These are phyloP conservation scores for Coniochaeta sp. DNA, from an alignment of 2,329 filamentous ascomycete genomes.

Conservation along the genomic window DNA sequence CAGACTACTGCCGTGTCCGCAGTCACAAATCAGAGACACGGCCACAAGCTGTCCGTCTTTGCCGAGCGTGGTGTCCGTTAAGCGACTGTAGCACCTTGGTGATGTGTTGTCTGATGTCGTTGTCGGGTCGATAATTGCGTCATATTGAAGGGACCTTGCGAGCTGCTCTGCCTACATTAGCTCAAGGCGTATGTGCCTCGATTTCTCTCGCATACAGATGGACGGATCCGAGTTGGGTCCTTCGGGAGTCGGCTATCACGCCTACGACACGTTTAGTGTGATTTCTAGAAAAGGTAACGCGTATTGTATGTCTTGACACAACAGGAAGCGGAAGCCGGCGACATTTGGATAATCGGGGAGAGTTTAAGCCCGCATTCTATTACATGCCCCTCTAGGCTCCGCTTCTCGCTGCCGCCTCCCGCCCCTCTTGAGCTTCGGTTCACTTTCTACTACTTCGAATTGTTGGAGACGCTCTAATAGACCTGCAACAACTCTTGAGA, in stretches of 20 bases:
- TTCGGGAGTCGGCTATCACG: neutral
- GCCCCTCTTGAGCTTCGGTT: conserved; percentile 1
- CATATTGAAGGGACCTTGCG: neutral
- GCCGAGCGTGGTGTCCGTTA: neutral
- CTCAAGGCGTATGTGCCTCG: neutral
- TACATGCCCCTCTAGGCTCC: neutral
- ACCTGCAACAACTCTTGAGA: neutral
- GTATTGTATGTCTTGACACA: neutral
- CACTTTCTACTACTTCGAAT: neutral
- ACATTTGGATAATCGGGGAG: neutral
- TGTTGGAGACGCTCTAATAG: neutral
- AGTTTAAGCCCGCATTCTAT: neutral
- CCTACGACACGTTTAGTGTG: neutral
- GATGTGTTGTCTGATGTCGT: neutral
- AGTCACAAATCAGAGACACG: neutral
- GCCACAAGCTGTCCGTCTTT: neutral
- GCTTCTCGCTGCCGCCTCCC: neutral
- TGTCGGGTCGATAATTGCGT: neutral
- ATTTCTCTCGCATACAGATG: neutral
- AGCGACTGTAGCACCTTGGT: neutral
- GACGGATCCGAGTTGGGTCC: neutral
- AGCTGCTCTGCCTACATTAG: neutral
- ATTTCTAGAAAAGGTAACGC: neutral
- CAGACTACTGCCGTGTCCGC: neutral
- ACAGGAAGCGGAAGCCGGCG: neutral